Base-by-base conservation (phyloP, 1,284 basidiomycete genomes). In the Pseudozyma pruni region DNA sequence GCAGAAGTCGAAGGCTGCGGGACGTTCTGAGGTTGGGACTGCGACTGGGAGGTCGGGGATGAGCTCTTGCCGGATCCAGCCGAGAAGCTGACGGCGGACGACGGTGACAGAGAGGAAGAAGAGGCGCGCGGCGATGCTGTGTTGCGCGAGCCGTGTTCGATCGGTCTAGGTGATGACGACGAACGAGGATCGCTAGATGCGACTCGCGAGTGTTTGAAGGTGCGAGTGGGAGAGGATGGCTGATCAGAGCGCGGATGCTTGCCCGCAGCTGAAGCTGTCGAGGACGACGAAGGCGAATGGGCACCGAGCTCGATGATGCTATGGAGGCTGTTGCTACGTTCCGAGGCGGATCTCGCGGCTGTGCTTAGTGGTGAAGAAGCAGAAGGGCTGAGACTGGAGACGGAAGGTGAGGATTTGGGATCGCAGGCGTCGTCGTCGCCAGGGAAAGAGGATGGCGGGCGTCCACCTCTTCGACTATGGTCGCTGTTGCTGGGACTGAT, bases 401-500 rank as follows among this genome's bases (percentile, higher is more conserved):
- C 19, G 17, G 60, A 63, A 23, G 67, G 60, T 20, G 66, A 69
- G 16, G 60, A 70, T 29, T 63, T 70, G n/a, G 67, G 67, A 42
- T 63, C 67, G 42, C 39, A 52, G 13, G 67, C 48, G 51, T 63
- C 67, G 60, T 59, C 53, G 60, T 70, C 51, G 23, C 56, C 52
- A 22, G 37, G 48, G 13, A 55, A 70, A 23, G 50, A 57, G 14
- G 48, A 51, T 4, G 52, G 19, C 9, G 48, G 31, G 25, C 40
- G 37, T 7, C 39, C 27, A 19, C 39, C 39, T 16, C 54, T 46
- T 31, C 47, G 32, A 2, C 40, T 27, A 22, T 55, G 38, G 27
- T 63, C 60, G 34, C 32, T 50, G 23, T 19, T 37, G 25, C 47
- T 34, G 8, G 67, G 43, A 31, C 67, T 70, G 40, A 42, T 39